Evolutionary conservation across 2,329 filamentous ascomycete genomes (phyloP).

Genomic region (Clarireedia hainanense): DNA sequence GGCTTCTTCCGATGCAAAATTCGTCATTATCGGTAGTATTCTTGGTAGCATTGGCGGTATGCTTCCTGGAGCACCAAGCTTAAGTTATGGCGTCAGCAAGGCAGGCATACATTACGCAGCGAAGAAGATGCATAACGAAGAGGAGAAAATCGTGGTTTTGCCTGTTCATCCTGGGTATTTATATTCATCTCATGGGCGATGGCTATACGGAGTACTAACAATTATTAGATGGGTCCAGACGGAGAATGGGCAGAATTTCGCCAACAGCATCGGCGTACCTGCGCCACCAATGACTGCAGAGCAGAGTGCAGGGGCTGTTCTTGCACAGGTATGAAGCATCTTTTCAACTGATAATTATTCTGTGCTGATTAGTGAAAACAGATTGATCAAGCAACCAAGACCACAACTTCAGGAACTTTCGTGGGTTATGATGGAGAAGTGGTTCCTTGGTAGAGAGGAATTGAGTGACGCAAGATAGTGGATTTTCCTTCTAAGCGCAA

Average conservation of each 20-base stretch:
- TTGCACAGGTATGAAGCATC: constrained; percentile 21
- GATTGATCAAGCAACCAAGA: constrained; percentile 33
- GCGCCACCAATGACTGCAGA: constrained; percentile 31
- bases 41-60: constrained; percentile 21
- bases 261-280: constrained; percentile 26
- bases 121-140: constrained; percentile 32
- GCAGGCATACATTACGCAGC: constrained; percentile 31
- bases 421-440: constrained; percentile 17
- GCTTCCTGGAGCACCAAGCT: constrained; percentile 12
- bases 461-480: background rate
- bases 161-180: constrained; percentile 25
- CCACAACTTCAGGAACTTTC: constrained; percentile 23
- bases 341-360: background rate
- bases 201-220: background rate
- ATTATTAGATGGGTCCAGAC: constrained; percentile 32
- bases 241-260: constrained; percentile 34
- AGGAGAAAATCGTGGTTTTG: constrained; percentile 29
- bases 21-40: constrained; percentile 31
- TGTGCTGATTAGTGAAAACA: background rate
- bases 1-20: constrained; percentile 29
- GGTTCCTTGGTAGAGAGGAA: constrained; percentile 22
- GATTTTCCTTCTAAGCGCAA: no score
- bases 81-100: constrained; percentile 39
- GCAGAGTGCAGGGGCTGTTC: constrained; percentile 29
- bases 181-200: background rate